These are phyloP conservation scores for Cokeromyces recurvatus DNA, from an alignment of 371 early-diverging fungal genomes.

Conservation along the genomic window DNA sequence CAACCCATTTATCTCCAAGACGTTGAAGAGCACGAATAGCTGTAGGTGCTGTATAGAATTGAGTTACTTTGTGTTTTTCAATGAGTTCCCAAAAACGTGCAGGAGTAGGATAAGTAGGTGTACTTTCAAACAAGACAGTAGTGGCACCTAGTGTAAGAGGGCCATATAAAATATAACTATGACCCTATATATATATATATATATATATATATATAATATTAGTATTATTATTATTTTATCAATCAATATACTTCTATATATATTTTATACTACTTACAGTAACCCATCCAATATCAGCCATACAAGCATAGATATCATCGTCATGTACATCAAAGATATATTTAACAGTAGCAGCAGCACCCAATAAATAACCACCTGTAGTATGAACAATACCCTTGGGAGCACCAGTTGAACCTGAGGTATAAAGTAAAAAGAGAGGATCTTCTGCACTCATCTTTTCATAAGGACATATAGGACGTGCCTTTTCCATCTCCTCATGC, in stretches of 20 bases:
- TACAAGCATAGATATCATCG: slow-evolving; percentile 81
- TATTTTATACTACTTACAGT: too few species aligned
- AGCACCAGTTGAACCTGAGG: slow-evolving; percentile 96
- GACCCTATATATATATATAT: too few species aligned
- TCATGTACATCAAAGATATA: slow-evolving; percentile 89
- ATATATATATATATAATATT: not conserved
- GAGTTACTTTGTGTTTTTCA: slow-evolving; percentile 86
- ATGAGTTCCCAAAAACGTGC: slow-evolving; percentile 80
- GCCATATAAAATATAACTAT: slow-evolving; percentile 91
- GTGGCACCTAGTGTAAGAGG: slow-evolving; percentile 87
- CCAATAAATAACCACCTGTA: slow-evolving; percentile 94
- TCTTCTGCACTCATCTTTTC: slow-evolving; percentile 88
- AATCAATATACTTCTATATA: too few species aligned
- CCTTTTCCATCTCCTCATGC: slow-evolving; percentile 75
- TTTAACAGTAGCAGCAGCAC: slow-evolving; percentile 85
- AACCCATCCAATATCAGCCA: slow-evolving; percentile 81
- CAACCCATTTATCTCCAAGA: slow-evolving; percentile 76
- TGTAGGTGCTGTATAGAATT: slow-evolving; percentile 98
- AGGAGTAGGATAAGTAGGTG: slow-evolving; percentile 80
- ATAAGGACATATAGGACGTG: slow-evolving; percentile 76
- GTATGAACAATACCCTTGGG: slow-evolving; percentile 95
- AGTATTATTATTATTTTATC: too few species aligned
- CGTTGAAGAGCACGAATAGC: slow-evolving; percentile 91
- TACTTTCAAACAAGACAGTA: slow-evolving; percentile 88
- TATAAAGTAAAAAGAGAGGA: slow-evolving; percentile 96